These are phyloP conservation scores for Haplosporangium gracile DNA, from an alignment of 192 early-diverging fungal species.

Conservation along the genomic window DNA sequence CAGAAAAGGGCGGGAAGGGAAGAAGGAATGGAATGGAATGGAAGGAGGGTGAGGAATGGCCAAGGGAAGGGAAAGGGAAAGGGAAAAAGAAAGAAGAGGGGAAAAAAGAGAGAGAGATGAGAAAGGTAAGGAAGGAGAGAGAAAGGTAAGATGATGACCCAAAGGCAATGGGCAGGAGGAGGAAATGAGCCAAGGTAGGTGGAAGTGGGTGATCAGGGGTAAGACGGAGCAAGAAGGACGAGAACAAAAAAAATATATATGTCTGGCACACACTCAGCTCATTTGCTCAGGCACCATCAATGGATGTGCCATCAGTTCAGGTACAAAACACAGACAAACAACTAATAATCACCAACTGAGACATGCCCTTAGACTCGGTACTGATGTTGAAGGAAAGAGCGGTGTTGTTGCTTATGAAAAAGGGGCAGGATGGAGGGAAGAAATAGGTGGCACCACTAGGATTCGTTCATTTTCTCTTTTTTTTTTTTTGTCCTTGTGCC, in stretches of 20 bases:
- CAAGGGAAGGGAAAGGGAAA: background rate
- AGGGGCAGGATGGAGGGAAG: too few species aligned
- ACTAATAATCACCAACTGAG: background rate
- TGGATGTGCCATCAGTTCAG: background rate
- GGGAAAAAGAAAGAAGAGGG: background rate
- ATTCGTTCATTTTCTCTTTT: background rate
- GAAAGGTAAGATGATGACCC: background rate
- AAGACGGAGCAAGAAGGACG: background rate
- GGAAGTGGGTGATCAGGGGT: background rate
- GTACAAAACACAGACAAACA: background rate
- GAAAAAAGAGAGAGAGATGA: background rate
- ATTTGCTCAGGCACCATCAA: background rate
- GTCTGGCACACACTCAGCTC: background rate
- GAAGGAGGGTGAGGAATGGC: background rate
- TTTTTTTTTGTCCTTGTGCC: background rate
- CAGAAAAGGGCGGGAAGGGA: background rate
- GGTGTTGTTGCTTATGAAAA: background rate
- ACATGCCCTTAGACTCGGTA: slow-evolving; percentile 6
- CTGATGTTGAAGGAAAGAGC: background rate
- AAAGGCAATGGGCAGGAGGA: background rate
- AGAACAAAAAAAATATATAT: background rate
- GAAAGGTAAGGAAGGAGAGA: background rate
- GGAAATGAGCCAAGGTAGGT: background rate
- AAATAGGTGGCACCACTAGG: background rate
- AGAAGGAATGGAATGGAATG: background rate